A percentile compares a stretch with the other conserved stretches of the same genome.
Evolutionary conservation across 2,329 filamentous ascomycete genomes (phyloP).

Genomic region (Microdochium paspali): DNA sequence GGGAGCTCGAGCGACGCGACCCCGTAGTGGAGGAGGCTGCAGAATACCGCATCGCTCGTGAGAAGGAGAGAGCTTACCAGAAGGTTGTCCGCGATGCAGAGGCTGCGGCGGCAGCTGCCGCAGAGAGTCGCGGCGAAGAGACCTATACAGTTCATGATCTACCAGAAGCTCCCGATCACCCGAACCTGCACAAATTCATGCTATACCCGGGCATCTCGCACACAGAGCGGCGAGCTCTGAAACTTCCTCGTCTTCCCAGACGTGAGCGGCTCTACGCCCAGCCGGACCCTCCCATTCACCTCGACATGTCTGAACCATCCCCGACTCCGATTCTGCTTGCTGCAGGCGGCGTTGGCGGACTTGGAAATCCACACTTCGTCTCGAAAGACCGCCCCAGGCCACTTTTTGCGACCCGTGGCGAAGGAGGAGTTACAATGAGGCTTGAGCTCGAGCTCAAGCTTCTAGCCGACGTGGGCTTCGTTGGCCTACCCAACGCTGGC

Average conservation of each 20-base stretch:
- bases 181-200: constrained; percentile 65
- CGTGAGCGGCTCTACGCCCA: constrained; percentile 53
- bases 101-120: constrained; percentile 28
- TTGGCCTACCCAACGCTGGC: constrained; percentile 90
- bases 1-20: constrained; percentile 72
- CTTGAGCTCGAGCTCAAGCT: constrained; percentile 89
- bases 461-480: constrained; percentile 87
- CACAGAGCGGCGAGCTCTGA: constrained; percentile 51
- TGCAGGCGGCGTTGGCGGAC: constrained; percentile 76
- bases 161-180: constrained; percentile 23
- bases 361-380: constrained; percentile 91
- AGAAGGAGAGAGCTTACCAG: constrained; percentile 23
- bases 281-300: constrained; percentile 60
- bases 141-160: constrained; percentile 18
- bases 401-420: constrained; percentile 81
- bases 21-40: constrained; percentile 57
- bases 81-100: constrained; percentile 16
- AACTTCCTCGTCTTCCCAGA: constrained; percentile 40
- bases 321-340: constrained; percentile 77
- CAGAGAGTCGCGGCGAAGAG: constrained; percentile 14
- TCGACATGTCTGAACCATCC: constrained; percentile 69
- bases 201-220: constrained; percentile 71
- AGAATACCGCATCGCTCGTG: constrained; percentile 25
- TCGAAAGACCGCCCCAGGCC: constrained; percentile 66
- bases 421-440: constrained; percentile 66